Evolutionary conservation across 495 filamentous ascomycete genomes (phyloP), one percentile per base, ranked within the genome.

Genomic region (Hypoxylon trugodes): DNA sequence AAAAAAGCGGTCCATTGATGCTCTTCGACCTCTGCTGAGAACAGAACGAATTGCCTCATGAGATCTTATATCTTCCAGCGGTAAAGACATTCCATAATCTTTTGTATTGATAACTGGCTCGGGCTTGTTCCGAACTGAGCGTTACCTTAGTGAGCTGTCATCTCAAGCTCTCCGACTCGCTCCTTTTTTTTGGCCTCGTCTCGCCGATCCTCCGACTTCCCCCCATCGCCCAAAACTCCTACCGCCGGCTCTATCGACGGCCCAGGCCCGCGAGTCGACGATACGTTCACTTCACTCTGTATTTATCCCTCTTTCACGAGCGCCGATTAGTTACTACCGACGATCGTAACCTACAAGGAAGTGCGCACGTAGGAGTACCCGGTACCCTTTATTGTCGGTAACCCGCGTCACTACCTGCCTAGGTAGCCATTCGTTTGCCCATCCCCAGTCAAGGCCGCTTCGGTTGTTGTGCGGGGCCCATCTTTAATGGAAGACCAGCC

Each of bases 401-500:
- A n/a, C n/a, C n/a, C 53, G 35, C 54, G 59, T 68, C 58, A 53
- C 46, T 54, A n/a, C n/a, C n/a, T 50, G 35, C 54, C 54, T 68
- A 54, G 50, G 41, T 54, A 70, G 52, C 24, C 61, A 61, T 32
- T 59, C 65, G 53, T 63, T 61, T 56, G 65, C 49, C 60, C 30
- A 25, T 47, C 28, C 35, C 53, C 25, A 48, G 53, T 58, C 62
- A 57, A 67, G 43, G 56, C 32, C 53, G 51, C 66, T 51, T 59
- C 59, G 51, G 65, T 65, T 68, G 57, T 68, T 54, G 65, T 65
- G 63, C 59, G 68, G 59, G 64, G 73, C 68, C 62, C 65, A 73
- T 75, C 66, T 74, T 79, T 81, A 73, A 82, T 82, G 80, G 79
- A 82, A 70, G 68, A 74, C 69, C 77, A 74, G 74, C 73, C 79